Conservation (phyloP, 2,329 filamentous ascomycete species). For the Dactylellina drechsleri region DNA sequence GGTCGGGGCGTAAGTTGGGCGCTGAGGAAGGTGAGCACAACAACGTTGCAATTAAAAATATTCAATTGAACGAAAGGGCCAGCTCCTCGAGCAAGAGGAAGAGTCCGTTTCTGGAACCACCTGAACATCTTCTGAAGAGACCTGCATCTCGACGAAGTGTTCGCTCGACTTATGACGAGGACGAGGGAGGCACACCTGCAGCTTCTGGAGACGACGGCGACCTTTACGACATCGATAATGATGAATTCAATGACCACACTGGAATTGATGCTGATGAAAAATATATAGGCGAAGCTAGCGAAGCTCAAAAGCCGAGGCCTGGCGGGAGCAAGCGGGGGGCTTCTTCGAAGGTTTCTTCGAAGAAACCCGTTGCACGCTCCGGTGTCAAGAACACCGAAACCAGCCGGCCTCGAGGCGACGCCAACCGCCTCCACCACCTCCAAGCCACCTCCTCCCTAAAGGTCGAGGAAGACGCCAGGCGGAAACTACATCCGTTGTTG, state of each 20-base stretch:
- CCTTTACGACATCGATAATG: neutral
- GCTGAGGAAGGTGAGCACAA: conserved; percentile 32
- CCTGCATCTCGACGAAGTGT: conserved; percentile 32
- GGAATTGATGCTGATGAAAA: conserved; percentile 2
- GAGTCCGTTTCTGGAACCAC: conserved; percentile 26
- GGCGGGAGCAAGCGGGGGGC: conserved; percentile 22
- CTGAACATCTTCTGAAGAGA: conserved; percentile 26
- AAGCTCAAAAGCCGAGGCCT: neutral
- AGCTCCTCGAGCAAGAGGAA: conserved; percentile 32
- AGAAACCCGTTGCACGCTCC: conserved; percentile 15
- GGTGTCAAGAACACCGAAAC: conserved; percentile 11
- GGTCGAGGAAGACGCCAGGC: conserved; percentile 9
- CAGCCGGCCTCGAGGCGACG: neutral
- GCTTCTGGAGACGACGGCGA: conserved; percentile 11
- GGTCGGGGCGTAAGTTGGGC: conserved; percentile 20
- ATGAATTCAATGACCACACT: conserved; percentile 10
- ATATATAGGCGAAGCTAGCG: neutral
- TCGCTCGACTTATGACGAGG: conserved; percentile 22
- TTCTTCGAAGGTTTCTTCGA: neutral
- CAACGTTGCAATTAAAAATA: neutral
- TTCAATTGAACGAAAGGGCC: conserved; percentile 5
- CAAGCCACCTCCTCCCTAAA: neutral
- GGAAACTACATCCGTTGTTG: conserved; percentile 30
- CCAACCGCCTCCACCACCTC: conserved; percentile 1
- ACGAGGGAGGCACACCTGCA: neutral